Evolutionary conservation across 805 yeast species (phyloP), one percentile per base, ranked within the genome.

Genomic region (Lipomyces japonicus): DNA sequence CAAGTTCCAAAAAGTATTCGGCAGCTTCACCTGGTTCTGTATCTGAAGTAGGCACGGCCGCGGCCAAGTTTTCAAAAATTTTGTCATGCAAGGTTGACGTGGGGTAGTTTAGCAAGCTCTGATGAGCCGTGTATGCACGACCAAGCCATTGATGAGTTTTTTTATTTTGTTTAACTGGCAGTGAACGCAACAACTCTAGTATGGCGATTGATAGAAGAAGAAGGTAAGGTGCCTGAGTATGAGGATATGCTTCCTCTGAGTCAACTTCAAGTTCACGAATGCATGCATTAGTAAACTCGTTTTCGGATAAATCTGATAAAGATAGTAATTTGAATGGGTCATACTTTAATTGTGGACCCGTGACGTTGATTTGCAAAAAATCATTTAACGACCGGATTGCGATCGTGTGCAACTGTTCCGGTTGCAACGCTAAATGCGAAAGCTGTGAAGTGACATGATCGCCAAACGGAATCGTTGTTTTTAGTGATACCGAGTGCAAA

Each of bases 331-430:
- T 62, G 31, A 61, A 61, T 3, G 74, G 59, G 2, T 65, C 67
- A 21, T 71, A 58, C 3, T 75, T 74, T 2, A 79, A 61, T 23
- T 76, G 74, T 3, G 96, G 96, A 6, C 97, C 97, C 0, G 95
- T 86, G 66, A 75, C 86, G 65, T 90, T 90, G 44, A 76, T 67
- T 64, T 87, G 95, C 14, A 85, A 69, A 63, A 84, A 90, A 1
- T 77, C 63, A 63, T 88, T 89, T 23, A 87, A 68, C 2, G 80
- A 68, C 1, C 84, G 24, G 6, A 36, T 31, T 16, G 43, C 52
- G 19, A 18, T 32, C 14, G 14, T 9, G n/a, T 14, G 9, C 14
- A 39, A 16, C 31, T 39, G 6, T 31, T 39, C 42, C 21, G 21
- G 19, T n/a, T 34, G 16, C 21, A 12, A 9, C 7, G n/a, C 6